phyloP scores from a whole-genome alignment of 1,139 yeast genomes.

The Candida sp. region DNA sequence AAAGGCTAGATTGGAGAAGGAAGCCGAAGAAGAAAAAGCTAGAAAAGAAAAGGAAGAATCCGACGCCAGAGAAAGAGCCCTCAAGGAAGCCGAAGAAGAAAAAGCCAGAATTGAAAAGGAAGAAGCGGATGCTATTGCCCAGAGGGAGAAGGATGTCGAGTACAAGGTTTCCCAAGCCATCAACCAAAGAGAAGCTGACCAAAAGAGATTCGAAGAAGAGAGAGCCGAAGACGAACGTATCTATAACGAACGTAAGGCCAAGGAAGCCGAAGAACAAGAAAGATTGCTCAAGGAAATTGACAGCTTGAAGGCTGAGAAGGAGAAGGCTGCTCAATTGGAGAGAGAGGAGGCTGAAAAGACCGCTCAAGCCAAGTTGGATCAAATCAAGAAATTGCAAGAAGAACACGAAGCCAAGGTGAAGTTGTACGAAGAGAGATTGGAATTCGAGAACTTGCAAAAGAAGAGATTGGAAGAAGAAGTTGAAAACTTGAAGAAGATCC shows the following conservation, averaged over 20 bases:
- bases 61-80: constrained; percentile 17
- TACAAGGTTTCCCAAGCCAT: constrained; percentile 30
- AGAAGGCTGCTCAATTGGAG: constrained; percentile 28
- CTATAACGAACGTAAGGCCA: constrained; percentile 28
- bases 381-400: constrained; percentile 36
- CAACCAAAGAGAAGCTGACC: constrained; percentile 31
- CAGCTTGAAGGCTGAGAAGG: constrained; percentile 28
- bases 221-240: constrained; percentile 28
- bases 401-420: constrained; percentile 37
- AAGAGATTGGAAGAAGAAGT: constrained; percentile 41
- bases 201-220: constrained; percentile 28
- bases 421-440: constrained; percentile 34
- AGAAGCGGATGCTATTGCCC: constrained; percentile 18
- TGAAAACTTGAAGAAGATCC: constrained; percentile 41
- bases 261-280: constrained; percentile 28
- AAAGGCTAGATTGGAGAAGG: constrained; percentile 36
- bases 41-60: constrained; percentile 23
- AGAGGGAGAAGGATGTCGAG: constrained; percentile 25
- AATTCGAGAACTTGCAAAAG: constrained; percentile 41
- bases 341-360: constrained; percentile 34
- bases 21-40: constrained; percentile 23
- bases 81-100: constrained; percentile 4
- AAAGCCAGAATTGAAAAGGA: constrained; percentile 19
- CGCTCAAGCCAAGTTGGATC: constrained; percentile 37
- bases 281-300: constrained; percentile 35